phyloP scores from a whole-genome alignment of 2,329 filamentous ascomycete genomes.

The Curvularia lunata region DNA sequence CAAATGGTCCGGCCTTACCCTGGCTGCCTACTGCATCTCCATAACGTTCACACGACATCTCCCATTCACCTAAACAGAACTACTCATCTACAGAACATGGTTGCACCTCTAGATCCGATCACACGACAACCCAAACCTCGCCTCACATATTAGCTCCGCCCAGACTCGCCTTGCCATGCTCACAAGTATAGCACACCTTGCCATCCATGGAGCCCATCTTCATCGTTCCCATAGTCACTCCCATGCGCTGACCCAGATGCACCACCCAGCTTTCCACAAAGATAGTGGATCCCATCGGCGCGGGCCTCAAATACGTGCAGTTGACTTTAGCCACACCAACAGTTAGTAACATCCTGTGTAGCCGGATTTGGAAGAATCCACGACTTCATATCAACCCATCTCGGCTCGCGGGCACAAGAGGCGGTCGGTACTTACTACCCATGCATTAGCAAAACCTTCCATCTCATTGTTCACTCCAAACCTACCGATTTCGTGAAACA shows the following conservation, averaged over 20 bases:
- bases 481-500: conserved; percentile 41
- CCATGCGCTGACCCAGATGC: conserved; percentile 52
- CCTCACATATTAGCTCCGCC: conserved; percentile 29
- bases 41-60: not conserved
- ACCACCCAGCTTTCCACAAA: conserved; percentile 54
- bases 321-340: conserved; percentile 41
- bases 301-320: conserved; percentile 55
- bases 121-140: not conserved
- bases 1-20: not conserved
- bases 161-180: conserved; percentile 47
- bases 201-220: conserved; percentile 45
- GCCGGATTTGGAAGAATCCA: not conserved
- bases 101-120: not conserved
- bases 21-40: not conserved
- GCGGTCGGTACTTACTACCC: conserved; percentile 18
- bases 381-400: not conserved
- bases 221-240: conserved; percentile 51
- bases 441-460: conserved; percentile 9
- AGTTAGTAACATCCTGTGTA: conserved; percentile 17
- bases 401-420: not conserved
- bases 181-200: conserved; percentile 49
- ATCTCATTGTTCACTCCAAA: not conserved
- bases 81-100: not conserved
- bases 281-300: conserved; percentile 49
- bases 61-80: not conserved